Percentiles rank a stretch among this genome's conserved stretches.
Evolutionary conservation across 2,329 filamentous ascomycete genomes (phyloP).

Genomic region (Diaporthe sp.): DNA sequence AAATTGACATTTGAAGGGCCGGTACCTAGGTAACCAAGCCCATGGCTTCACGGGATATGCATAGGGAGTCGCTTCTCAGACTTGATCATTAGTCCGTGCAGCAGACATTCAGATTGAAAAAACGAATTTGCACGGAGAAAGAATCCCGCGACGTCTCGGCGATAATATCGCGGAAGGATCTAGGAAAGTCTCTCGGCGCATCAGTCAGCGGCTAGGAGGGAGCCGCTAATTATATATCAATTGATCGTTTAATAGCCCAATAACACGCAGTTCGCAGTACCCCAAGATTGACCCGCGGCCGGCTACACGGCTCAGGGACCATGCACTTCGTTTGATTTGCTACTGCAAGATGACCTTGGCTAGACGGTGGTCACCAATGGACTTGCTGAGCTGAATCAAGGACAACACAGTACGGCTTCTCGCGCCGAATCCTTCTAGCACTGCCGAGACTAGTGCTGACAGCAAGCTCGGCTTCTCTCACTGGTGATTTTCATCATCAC

Average conservation of each 20-base stretch:
- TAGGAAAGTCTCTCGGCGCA: background rate
- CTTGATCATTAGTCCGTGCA: no score
- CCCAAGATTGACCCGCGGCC: background rate
- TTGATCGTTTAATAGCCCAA: background rate
- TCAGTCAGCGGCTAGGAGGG: background rate
- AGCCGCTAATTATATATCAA: background rate
- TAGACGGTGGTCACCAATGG: background rate
- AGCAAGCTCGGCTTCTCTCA: no score
- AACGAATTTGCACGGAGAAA: no score
- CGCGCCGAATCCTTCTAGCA: conserved; percentile 12
- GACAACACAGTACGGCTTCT: background rate
- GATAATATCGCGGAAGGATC: background rate
- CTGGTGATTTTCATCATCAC: background rate
- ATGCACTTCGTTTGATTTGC: background rate
- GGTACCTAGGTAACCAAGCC: no score
- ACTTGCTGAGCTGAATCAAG: background rate
- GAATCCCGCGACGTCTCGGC: background rate
- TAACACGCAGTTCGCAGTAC: background rate
- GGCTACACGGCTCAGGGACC: background rate
- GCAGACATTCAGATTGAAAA: no score
- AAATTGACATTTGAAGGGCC: no score
- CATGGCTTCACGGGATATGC: no score
- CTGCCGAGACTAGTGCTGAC: background rate
- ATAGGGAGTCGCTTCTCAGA: no score
- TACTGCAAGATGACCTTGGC: background rate